Base-by-base conservation (phyloP, 768 basidiomycete genomes). In the Postia placenta region DNA sequence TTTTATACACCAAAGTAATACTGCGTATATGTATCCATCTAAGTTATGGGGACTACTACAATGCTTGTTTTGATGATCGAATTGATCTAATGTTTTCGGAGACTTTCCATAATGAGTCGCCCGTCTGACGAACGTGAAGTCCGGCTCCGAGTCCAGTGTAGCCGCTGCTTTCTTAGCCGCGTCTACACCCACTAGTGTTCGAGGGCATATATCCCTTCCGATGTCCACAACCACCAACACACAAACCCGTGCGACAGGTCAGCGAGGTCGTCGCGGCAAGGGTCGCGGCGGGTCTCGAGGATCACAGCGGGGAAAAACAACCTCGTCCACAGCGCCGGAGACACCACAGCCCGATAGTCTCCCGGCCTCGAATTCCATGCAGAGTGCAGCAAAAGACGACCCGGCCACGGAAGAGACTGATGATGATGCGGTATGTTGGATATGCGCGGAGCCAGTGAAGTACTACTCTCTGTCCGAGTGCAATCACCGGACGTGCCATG, bases 401-500 rank as follows among this genome's bases (percentile, higher is more conserved):
- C 47, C 50, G 4, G 39, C 49, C 3, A 33, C 45, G 24, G 45
- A 49, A 30, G 58, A 58, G 48, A 54, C 56, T 5, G 65, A 70
- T 11, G 76, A 80, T 15, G 60, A 56, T 24, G 66, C 64, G 43
- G 64, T 84, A 11, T 97, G 95, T 69, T 95, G 83, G 79, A 97
- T 97, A 66, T 96, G 95, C 61, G 93, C 93, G 1, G 92, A 97
- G 60, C 85, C 86, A 3, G 83, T 95, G 67, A 92, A 87, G 61
- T 95, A 91, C 62, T 92, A 85, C 65, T 80, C 90, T 5, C 69
- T 96, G 25, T 85, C 93, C 15, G 79, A 85, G 47, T 99, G 95
- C 69, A 91, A 92, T 63, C 95, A 99, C 62, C 74, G 89, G 45
- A 97, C 92, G 2, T 98, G 95, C 72, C 93, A 96, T 67, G 84